Base-by-base conservation (phyloP, 495 filamentous ascomycete genomes). In the Penicillium fimorum region DNA sequence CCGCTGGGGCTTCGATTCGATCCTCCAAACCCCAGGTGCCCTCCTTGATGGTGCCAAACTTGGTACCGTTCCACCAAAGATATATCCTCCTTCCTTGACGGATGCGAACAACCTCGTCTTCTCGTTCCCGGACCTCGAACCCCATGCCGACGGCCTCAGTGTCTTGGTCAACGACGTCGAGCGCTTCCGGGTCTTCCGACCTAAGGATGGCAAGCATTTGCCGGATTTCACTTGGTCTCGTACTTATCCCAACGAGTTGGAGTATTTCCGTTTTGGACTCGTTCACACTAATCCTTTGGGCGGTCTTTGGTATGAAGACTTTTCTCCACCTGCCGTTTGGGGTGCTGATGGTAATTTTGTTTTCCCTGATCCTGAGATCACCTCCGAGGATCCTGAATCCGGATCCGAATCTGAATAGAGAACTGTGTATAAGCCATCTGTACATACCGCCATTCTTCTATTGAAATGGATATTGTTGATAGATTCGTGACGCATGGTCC, bases 241-340 rank as follows among this genome's bases (percentile, higher is more conserved):
- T 10, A 56, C 77, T 15, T 72, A 70, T 63, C 11, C 71, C 70
- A 67, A 65, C 3, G 71, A 75, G 37, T 79, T 82, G 9, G 87
- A 91, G 71, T 95, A 91, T 63, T 92, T 95, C 69, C 76, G 89
- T 15, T 93, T 95, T 71, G 87, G 79, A n/a, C 89, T 83, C 71
- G 83, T 92, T 71, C 74, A 79, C 60, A 47, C 65, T 12, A 74
- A 73, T 58, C 55, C 69, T 0, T 44, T 77, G 48, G 76, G 75
- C 17, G 88, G 88, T 0, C 80, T 83, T 45, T 70, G 71, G 47
- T 82, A 78, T 61, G 84, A 82, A 52, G 92, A 96, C 71, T 96
- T 92, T 60, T 90, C 89, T 12, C 84, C 80, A 51, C 87, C 92
- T 0, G 89, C 86, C 12, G 79, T 73, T 30, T 91, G 91, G 89